phyloP scores from a whole-genome alignment of 768 basidiomycete genomes.

The Boletus subparvulus region DNA sequence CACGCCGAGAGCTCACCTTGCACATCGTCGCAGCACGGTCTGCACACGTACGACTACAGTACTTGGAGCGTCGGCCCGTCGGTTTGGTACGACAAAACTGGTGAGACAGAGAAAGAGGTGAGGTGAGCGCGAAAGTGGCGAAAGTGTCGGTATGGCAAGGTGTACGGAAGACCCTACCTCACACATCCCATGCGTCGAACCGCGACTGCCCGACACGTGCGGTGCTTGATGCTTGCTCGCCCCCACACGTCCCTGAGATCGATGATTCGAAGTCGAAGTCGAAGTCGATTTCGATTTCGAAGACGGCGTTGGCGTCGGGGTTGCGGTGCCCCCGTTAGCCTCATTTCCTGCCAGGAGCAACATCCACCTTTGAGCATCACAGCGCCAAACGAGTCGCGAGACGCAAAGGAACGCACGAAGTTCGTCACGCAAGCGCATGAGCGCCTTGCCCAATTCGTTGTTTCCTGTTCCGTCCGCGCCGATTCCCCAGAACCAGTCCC shows the following conservation, averaged over 20 bases:
- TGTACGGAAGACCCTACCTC: slow-evolving; percentile 17
- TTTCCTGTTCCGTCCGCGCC: slow-evolving; percentile 64
- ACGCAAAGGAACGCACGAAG: slow-evolving; percentile 39
- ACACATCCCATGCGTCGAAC: slow-evolving; percentile 16
- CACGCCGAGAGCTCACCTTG: slow-evolving; percentile 13
- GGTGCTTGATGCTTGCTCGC: slow-evolving; percentile 11
- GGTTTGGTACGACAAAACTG: slow-evolving; percentile 55
- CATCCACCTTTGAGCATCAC: slow-evolving; percentile 2
- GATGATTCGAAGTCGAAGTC: slow-evolving; percentile 4
- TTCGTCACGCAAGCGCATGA: slow-evolving; percentile 59
- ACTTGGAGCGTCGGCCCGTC: slow-evolving; percentile 53
- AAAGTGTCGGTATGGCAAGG: background rate
- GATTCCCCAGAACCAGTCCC: slow-evolving; percentile 76
- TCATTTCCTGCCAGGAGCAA: slow-evolving; percentile 11
- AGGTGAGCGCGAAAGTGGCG: background rate
- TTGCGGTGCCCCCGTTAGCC: background rate
- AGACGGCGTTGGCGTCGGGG: background rate
- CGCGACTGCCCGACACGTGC: slow-evolving; percentile 5
- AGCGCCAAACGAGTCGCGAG: background rate
- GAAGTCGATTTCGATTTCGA: background rate
- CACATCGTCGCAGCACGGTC: slow-evolving; percentile 37
- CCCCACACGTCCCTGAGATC: background rate
- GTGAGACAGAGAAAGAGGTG: slow-evolving; percentile 21
- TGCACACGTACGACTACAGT: slow-evolving; percentile 63
- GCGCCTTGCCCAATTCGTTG: slow-evolving; percentile 71